Conservation (phyloP, 2,329 filamentous ascomycete genomes). For the Zopfia rhizophila region DNA sequence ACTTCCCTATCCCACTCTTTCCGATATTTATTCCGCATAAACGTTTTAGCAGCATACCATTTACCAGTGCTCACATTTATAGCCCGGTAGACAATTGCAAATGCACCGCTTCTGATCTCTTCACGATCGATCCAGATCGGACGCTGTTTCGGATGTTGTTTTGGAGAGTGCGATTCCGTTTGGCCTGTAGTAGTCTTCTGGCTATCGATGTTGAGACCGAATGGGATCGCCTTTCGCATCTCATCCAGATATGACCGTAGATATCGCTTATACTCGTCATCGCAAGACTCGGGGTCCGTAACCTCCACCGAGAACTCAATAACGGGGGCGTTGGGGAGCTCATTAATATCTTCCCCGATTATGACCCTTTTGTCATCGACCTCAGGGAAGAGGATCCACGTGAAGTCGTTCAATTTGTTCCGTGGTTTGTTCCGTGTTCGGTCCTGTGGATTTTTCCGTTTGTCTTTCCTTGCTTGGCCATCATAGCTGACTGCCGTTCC, state of each 20-base stretch:
- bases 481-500: constrained; percentile 10
- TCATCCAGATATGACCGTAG: constrained; percentile 1
- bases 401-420: constrained; percentile 5
- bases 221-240: constrained; percentile 9
- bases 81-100: constrained; percentile 7
- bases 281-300: constrained; percentile 5
- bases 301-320: constrained; percentile 10
- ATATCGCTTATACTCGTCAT: not conserved
- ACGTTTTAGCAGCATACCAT: constrained; percentile 4
- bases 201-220: constrained; percentile 7
- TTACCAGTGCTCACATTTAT: constrained; percentile 4
- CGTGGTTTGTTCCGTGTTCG: constrained; percentile 3
- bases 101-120: constrained; percentile 4
- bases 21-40: not conserved
- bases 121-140: constrained; percentile 10
- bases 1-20: constrained; percentile 7
- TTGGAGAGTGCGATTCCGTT: constrained; percentile 10
- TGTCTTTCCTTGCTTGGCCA: constrained; percentile 6
- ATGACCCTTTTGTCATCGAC: constrained; percentile 4
- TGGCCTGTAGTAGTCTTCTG: constrained; percentile 2
- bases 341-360: constrained; percentile 2
- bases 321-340: constrained; percentile 2
- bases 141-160: constrained; percentile 7
- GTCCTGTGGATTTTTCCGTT: constrained; percentile 9
- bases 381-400: constrained; percentile 9